phyloP scores from a whole-genome alignment of 1,284 basidiomycete genomes.

The Apiotrichum sp. region DNA sequence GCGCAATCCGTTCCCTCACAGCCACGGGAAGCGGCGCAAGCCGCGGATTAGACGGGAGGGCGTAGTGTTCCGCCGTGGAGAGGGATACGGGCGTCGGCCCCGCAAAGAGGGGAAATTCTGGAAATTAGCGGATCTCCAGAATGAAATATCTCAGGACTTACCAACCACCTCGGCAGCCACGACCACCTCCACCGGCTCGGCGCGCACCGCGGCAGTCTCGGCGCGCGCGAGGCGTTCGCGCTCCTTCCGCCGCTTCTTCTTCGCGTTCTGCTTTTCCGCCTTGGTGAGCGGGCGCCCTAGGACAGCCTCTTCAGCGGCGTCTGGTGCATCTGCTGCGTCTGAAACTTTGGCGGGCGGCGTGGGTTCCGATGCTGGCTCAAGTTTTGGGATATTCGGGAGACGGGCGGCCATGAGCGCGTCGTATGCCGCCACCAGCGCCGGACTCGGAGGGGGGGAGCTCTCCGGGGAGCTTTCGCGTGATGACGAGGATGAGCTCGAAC shows the following conservation, averaged over 20 bases:
- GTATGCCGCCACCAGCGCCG: constrained; percentile 20
- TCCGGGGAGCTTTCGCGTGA: not conserved
- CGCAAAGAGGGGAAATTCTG: constrained; percentile 35
- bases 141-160: constrained; percentile 7
- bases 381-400: not conserved
- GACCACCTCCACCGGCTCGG: not conserved
- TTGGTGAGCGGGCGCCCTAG: constrained; percentile 33
- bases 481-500: no score
- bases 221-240: constrained; percentile 25
- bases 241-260: constrained; percentile 42
- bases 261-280: constrained; percentile 43
- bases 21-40: not conserved
- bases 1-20: not conserved
- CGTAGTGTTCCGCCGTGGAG: constrained; percentile 19
- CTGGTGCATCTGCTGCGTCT: constrained; percentile 9
- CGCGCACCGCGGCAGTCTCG: constrained; percentile 10
- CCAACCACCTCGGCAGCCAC: constrained; percentile 7
- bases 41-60: constrained; percentile 13
- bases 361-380: not conserved
- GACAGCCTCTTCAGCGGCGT: constrained; percentile 12
- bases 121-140: not conserved
- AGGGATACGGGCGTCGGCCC: constrained; percentile 19
- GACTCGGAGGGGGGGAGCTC: constrained; percentile 13
- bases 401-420: constrained; percentile 21
- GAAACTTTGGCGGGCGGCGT: not conserved